phyloP scores from a whole-genome alignment of 495 filamentous ascomycete species.

The Apiosordaria backusii region DNA sequence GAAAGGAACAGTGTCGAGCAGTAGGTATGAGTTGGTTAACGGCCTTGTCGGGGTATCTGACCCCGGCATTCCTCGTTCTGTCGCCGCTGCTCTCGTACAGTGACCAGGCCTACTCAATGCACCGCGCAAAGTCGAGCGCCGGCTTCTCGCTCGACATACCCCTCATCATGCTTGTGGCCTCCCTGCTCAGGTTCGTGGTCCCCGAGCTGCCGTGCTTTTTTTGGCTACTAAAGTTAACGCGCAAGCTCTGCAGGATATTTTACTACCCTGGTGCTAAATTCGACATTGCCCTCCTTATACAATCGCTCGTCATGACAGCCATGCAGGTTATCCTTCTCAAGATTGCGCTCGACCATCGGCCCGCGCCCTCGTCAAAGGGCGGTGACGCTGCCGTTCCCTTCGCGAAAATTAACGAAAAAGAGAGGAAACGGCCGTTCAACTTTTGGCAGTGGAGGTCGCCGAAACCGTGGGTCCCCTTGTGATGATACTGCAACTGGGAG shows the following conservation, averaged over 20 bases:
- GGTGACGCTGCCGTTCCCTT: conserved; percentile 55
- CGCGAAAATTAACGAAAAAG: conserved; percentile 51
- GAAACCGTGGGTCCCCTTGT: conserved; percentile 58
- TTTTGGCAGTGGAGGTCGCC: conserved; percentile 93
- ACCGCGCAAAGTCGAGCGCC: conserved; percentile 72
- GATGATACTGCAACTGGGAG: background rate
- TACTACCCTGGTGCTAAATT: conserved; percentile 92
- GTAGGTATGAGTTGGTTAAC: conserved; percentile 40
- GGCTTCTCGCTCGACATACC: conserved; percentile 90
- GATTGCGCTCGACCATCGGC: conserved; percentile 84
- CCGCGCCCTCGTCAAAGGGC: conserved; percentile 55
- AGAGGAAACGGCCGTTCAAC: conserved; percentile 65
- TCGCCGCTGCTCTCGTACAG: conserved; percentile 84
- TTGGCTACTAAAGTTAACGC: conserved; percentile 17
- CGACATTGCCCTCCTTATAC: conserved; percentile 72
- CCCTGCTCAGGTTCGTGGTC: conserved; percentile 71
- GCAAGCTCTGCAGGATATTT: conserved; percentile 60
- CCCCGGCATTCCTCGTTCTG: conserved; percentile 63
- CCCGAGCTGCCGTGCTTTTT: background rate
- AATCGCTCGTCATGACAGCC: conserved; percentile 80
- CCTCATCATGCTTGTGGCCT: conserved; percentile 94
- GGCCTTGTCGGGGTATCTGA: conserved; percentile 46
- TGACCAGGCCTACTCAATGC: conserved; percentile 89
- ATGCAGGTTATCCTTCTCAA: conserved; percentile 83
- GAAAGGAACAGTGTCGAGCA: background rate